Conservation (phyloP, 2,329 filamentous ascomycete species). For the Aspergillus brunneoviolaceus region DNA sequence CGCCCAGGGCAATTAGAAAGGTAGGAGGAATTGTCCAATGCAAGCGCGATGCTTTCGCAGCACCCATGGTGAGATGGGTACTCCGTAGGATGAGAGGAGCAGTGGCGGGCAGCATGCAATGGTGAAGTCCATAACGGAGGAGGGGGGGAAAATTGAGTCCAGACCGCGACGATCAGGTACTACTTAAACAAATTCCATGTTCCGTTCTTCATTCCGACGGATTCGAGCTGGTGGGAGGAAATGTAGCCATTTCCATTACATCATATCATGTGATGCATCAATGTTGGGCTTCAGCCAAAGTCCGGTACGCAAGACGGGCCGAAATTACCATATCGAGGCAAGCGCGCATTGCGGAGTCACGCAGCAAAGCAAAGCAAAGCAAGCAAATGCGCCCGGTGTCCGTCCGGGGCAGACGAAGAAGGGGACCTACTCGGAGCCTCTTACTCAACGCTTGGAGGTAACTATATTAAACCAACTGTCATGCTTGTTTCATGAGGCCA, state of each 20-base stretch:
- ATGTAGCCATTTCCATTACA: constrained; percentile 31
- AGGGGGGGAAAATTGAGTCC: constrained; percentile 2
- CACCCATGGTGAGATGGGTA: constrained; percentile 34
- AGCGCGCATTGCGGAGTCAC: constrained; percentile 19
- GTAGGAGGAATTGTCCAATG: constrained; percentile 39
- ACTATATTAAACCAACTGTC: neutral
- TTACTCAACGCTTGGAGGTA: neutral
- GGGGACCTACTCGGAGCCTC: neutral
- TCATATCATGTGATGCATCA: constrained; percentile 25
- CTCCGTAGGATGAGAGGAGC: constrained; percentile 19
- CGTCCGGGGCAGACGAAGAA: constrained; percentile 4
- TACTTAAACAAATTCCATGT: neutral
- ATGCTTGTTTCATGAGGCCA: constrained; percentile 21
- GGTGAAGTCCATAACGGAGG: constrained; percentile 12
- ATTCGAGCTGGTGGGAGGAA: neutral
- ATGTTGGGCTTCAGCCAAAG: neutral
- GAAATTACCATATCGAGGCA: constrained; percentile 19
- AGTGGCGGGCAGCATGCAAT: constrained; percentile 24
- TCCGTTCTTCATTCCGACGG: constrained; percentile 2
- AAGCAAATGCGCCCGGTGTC: constrained; percentile 1
- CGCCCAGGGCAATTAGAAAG: constrained; percentile 29
- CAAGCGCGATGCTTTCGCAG: constrained; percentile 32
- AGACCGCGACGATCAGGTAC: constrained; percentile 19
- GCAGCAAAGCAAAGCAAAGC: neutral
- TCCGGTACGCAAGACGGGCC: constrained; percentile 22